Evolutionary conservation across 2,329 filamentous ascomycete species (phyloP), one percentile per base, ranked within the genome.

Genomic region (Westerdykella aurantiaca): DNA sequence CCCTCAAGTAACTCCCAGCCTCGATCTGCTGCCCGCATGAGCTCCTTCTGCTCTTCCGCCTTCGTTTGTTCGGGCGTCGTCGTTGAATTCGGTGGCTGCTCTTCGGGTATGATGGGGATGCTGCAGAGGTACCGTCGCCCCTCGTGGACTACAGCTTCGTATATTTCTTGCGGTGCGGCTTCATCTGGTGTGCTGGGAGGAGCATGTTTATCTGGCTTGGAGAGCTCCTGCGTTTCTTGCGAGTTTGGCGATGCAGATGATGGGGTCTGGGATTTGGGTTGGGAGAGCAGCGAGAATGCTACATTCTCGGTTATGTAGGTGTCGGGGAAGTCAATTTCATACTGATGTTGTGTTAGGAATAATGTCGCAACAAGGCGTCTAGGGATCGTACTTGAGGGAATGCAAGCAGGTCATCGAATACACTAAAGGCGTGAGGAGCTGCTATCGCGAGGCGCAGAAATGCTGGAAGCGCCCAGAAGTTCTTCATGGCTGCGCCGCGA

Each of bases 331-430:
- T 84, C 70, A 22, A 96, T 77, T 61, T 93, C 85, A 61, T 86
- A 96, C 84, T 96, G 63, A 31, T 22, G 5, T 12, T 22, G 21
- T 38, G 34, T 38, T 44, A 31, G 44, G 51, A 43, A 59, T 52
- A 45, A 45, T 44, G 18, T 42, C 34, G 25, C 42, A 23, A 12
- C 23, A 16, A 31, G 39, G 45, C 41, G 49, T 48, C 38, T 12
- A 43, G 29, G 34, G 17, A 6, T 9, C 73, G 51, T 74, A 91
- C 87, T 77, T 93, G 88, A 10, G 90, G 90, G 68, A 85, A 88
- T 14, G 88, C 88, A 44, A 95, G 77, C 41, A 95, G 68, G 64
- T 96, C 90, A 62, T 95, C 88, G 59, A 93, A 83, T 44, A 95
- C 86, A 70, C 84, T 95, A 72, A 95, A 95, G 16, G 75, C 69